Evolutionary conservation across 1,284 basidiomycete genomes (phyloP), one percentile per base, ranked within the genome.

Genomic region (Heterobasidion occidentale): DNA sequence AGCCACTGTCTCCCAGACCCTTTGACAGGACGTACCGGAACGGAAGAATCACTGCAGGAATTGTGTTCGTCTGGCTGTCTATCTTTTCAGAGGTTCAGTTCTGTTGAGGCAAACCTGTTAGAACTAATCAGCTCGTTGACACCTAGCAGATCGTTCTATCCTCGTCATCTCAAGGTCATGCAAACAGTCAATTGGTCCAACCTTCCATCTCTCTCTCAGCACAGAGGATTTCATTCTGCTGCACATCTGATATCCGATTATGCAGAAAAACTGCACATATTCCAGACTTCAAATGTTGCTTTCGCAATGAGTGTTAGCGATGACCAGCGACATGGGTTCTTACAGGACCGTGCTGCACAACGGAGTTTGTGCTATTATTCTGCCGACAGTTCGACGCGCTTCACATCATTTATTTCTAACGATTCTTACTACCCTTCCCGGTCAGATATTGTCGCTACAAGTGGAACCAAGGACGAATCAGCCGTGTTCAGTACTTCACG

Each of bases 1-100:
- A 72, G 71, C 36, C 65, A 72, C 42, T 70, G 69, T 35, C 67
- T 76, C 6, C 67, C 70, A 4, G 80, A 82, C 62, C 75, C 74
- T 1, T 65, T 83, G 8, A 76, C 74, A 0, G 63, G 70, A 9
- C 71, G 67, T 38, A 75, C 73, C 0, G 79, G 80, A 4, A 74
- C 71, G 1, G 73, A 78, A 53, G 73, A 79, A 53, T 78, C 77
- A 1, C 59, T 80, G 14, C 60, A 64, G 36, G 63, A 72, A 17
- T 62, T 80, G 4, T 58, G 57, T 1, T 75, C 74, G 2, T 68
- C 75, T 2, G 56, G 64, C 7, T 75, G 67, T 34, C 64, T 60
- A 15, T 75, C 79, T 0, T 76, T 76, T 55, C 66, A 71, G 58
- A 61, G 58, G 11, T 64, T 80, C 5, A 56, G 56, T 5, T 12